These are phyloP conservation scores for Trypanosoma cruzi DNA, from an alignment of 208 protist genomes.

Conservation along the genomic window DNA sequence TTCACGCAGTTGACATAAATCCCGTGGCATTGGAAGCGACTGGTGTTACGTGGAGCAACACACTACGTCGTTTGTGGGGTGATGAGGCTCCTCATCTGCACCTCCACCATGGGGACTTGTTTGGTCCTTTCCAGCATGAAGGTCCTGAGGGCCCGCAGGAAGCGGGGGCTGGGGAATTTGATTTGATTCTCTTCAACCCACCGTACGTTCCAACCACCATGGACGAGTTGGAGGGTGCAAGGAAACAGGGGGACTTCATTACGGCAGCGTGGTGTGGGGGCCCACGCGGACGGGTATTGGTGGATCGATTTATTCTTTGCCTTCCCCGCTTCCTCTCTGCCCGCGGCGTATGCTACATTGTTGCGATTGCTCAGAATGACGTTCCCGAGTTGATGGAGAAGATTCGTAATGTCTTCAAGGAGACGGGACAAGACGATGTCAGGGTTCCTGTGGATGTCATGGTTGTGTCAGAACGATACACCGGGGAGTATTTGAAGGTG, in stretches of 20 bases:
- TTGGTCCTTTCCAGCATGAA: constrained; percentile 29
- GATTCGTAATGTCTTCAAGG: constrained; percentile 39
- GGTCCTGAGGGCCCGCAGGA: background rate
- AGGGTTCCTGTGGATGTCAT: constrained; percentile 33
- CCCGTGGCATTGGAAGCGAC: constrained; percentile 80
- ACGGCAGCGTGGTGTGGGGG: constrained; percentile 89
- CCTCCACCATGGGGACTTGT: constrained; percentile 43
- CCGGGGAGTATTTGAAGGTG: constrained; percentile 80
- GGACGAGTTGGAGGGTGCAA: constrained; percentile 68
- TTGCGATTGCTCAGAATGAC: constrained; percentile 86
- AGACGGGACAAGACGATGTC: constrained; percentile 4
- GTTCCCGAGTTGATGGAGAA: constrained; percentile 50
- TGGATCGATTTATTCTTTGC: constrained; percentile 71
- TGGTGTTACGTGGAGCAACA: constrained; percentile 67
- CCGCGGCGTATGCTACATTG: constrained; percentile 60
- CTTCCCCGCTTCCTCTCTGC: constrained; percentile 55
- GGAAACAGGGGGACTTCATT: constrained; percentile 56
- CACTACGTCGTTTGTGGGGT: constrained; percentile 31
- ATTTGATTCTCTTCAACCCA: constrained; percentile 88
- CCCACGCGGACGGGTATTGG: constrained; percentile 75
- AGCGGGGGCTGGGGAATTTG: constrained; percentile 29
- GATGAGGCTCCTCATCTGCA: constrained; percentile 17
- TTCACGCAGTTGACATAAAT: constrained; percentile 82
- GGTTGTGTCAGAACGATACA: constrained; percentile 72
- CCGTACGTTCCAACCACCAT: constrained; percentile 89